phyloP scores from a whole-genome alignment of 2,329 filamentous ascomycete genomes.

The Penicillium sp. region DNA sequence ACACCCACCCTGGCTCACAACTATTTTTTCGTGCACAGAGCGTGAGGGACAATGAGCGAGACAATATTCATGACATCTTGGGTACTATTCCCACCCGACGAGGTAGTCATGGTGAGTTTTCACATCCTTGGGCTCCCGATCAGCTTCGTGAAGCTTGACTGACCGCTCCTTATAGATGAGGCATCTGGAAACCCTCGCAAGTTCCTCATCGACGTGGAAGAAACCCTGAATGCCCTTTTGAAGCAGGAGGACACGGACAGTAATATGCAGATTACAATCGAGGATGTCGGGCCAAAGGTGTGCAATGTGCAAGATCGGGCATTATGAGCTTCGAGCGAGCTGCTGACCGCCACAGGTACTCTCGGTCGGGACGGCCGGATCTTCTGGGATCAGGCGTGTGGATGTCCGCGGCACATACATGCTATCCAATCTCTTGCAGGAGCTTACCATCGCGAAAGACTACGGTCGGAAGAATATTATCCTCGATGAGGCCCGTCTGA shows the following conservation, averaged over 20 bases:
- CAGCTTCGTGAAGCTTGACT: constrained; percentile 9
- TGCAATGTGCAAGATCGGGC: neutral
- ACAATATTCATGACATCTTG: constrained; percentile 40
- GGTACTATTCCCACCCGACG: constrained; percentile 42
- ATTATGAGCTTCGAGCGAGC: neutral
- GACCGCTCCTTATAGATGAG: constrained; percentile 65
- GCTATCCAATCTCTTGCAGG: constrained; percentile 94
- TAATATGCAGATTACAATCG: constrained; percentile 97
- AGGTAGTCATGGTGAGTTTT: constrained; percentile 49
- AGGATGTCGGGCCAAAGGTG: constrained; percentile 91
- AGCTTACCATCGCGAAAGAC: constrained; percentile 89
- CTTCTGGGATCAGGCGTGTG: constrained; percentile 82
- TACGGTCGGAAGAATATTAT: constrained; percentile 88
- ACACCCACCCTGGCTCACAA: constrained; percentile 14
- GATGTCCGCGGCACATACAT: constrained; percentile 96
- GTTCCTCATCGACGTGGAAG: constrained; percentile 85
- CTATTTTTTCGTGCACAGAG: constrained; percentile 31
- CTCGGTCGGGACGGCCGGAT: constrained; percentile 80
- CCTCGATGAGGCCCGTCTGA: constrained; percentile 86
- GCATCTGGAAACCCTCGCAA: constrained; percentile 69
- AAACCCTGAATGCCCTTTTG: constrained; percentile 77
- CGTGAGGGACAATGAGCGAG: constrained; percentile 41
- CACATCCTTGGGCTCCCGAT: neutral
- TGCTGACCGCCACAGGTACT: constrained; percentile 65
- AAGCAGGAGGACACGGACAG: constrained; percentile 89